Evolutionary conservation across 805 yeast species (phyloP).

Genomic region (Starmerella vaccinii): DNA sequence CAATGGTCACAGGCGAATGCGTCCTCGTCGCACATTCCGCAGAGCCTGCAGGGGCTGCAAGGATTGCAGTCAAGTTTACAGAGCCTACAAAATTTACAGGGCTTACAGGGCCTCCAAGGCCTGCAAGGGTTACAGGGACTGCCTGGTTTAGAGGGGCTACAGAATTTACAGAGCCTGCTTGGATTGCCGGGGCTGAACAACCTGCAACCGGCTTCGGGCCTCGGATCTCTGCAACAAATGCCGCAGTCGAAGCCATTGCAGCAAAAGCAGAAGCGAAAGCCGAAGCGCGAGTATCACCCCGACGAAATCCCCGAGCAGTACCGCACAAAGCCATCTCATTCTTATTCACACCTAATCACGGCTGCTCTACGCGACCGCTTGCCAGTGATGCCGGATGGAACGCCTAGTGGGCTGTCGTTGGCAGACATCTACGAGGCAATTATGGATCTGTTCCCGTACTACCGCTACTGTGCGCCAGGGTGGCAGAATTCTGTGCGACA

Average conservation of each 20-base stretch:
- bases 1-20: neutral
- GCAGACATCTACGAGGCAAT: constrained; percentile 82
- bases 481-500: constrained; percentile 96
- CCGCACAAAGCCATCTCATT: constrained; percentile 70
- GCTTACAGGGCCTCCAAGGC: constrained; percentile 8
- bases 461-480: constrained; percentile 88
- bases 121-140: constrained; percentile 14
- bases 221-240: constrained; percentile 16
- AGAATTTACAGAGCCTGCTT: constrained; percentile 9
- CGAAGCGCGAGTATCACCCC: constrained; percentile 49
- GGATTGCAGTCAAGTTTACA: neutral
- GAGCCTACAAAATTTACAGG: constrained; percentile 1
- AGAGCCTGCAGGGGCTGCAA: constrained; percentile 3
- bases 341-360: constrained; percentile 72
- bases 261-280: constrained; percentile 28
- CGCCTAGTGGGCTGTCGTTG: constrained; percentile 61
- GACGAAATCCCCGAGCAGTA: constrained; percentile 87
- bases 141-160: constrained; percentile 15
- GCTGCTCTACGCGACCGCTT: constrained; percentile 62
- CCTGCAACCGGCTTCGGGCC: constrained; percentile 19
- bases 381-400: constrained; percentile 28
- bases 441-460: constrained; percentile 81
- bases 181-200: constrained; percentile 15
- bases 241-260: neutral
- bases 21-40: neutral